phyloP scores from a whole-genome alignment of 768 basidiomycete genomes.

The Suillus subluteus region DNA sequence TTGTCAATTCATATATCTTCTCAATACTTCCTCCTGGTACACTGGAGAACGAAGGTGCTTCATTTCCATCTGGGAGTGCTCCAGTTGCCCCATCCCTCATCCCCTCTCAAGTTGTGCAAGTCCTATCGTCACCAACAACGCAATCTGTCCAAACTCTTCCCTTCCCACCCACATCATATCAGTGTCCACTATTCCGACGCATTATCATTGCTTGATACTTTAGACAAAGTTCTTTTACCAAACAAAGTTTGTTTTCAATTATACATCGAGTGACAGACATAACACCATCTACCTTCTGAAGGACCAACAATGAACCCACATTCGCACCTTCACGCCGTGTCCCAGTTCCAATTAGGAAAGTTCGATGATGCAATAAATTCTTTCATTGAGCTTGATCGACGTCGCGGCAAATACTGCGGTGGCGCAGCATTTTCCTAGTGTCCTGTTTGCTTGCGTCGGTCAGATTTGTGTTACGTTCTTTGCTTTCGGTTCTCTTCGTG shows the following conservation, averaged over 20 bases:
- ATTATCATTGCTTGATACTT: constrained; percentile 69
- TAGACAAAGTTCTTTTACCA: constrained; percentile 61
- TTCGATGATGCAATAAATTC: constrained; percentile 84
- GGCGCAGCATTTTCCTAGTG: too few relatives aligned
- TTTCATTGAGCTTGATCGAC: constrained; percentile 77
- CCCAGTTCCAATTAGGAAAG: constrained; percentile 67
- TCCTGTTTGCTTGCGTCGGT: too few relatives aligned
- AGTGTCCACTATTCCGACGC: constrained; percentile 68
- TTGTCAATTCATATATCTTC: too few relatives aligned
- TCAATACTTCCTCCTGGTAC: constrained; percentile 48
- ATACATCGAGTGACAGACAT: neutral
- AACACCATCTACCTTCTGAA: constrained; percentile 30
- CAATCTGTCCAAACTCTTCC: constrained; percentile 61
- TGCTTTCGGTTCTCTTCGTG: too few relatives aligned
- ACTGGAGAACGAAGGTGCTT: constrained; percentile 27
- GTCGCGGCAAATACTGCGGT: too few relatives aligned
- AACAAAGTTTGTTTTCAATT: constrained; percentile 59
- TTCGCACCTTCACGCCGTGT: constrained; percentile 78
- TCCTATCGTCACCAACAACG: constrained; percentile 72
- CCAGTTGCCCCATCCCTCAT: constrained; percentile 23
- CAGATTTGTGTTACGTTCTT: too few relatives aligned
- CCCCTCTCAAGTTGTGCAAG: constrained; percentile 64
- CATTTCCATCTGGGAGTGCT: constrained; percentile 27
- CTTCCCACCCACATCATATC: constrained; percentile 51
- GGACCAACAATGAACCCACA: constrained; percentile 58